Percentiles rank a stretch among this genome's conserved stretches.
Evolutionary conservation across 2,329 filamentous ascomycete genomes (phyloP).

Genomic region (Daldinia sp.): DNA sequence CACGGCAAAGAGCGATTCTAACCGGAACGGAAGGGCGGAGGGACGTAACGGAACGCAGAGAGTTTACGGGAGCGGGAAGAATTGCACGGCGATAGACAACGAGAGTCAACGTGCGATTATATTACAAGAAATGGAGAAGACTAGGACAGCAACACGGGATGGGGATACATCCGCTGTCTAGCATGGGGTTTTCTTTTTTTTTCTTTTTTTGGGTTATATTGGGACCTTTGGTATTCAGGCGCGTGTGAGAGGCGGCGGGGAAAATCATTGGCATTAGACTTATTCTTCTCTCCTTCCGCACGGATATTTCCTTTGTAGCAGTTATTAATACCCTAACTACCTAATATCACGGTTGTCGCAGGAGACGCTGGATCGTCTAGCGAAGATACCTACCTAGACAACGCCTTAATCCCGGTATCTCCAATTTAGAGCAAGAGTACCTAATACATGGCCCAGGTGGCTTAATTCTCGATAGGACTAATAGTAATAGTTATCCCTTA

Average conservation of each 20-base stretch:
- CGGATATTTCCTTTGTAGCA: slow-evolving; percentile 5
- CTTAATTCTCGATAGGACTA: no score
- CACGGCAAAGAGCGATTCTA: slow-evolving; percentile 4
- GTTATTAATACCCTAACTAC: slow-evolving; percentile 4
- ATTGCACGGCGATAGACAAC: background rate
- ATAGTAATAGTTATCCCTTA: no score
- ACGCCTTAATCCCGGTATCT: no score
- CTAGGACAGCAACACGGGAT: slow-evolving; percentile 1
- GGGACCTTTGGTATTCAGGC: background rate
- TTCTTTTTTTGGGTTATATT: background rate
- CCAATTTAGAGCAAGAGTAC: no score
- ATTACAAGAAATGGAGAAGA: slow-evolving; percentile 8
- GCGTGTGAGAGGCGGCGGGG: background rate
- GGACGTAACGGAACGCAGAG: background rate
- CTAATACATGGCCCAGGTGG: no score
- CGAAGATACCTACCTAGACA: no score
- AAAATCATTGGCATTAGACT: background rate
- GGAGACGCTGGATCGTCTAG: no score
- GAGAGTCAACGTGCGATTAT: slow-evolving; percentile 28
- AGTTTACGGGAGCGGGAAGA: background rate
- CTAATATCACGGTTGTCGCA: no score
- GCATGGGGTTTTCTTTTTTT: background rate
- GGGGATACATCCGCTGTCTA: slow-evolving; percentile 3
- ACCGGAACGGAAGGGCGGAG: background rate
- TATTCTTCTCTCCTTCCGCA: background rate